These are phyloP conservation scores for Monosporascus sp. DNA, from an alignment of 2,329 filamentous ascomycete species.

Conservation along the genomic window DNA sequence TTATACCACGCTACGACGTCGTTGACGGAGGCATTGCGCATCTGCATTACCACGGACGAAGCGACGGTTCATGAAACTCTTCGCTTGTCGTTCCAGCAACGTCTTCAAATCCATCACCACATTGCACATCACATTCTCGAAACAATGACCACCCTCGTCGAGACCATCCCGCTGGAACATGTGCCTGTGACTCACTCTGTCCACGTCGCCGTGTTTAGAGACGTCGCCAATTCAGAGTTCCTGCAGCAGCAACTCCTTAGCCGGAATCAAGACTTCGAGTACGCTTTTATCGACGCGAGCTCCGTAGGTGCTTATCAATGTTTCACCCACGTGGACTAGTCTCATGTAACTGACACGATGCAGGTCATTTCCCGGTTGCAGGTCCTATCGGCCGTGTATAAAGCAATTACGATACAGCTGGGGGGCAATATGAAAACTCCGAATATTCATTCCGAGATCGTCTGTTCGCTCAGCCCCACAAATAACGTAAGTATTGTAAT, in stretches of 20 bases:
- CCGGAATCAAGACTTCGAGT: conserved; percentile 81
- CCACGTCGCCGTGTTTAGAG: conserved; percentile 68
- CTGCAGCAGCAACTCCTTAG: conserved; percentile 79
- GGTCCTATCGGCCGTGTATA: conserved; percentile 69
- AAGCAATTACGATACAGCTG: conserved; percentile 63
- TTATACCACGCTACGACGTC: too few relatives aligned
- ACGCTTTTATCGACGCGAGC: conserved; percentile 85
- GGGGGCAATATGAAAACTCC: conserved; percentile 64
- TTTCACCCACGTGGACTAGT: neutral
- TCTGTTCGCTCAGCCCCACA: conserved; percentile 72
- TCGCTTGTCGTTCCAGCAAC: neutral
- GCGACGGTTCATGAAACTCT: too few relatives aligned
- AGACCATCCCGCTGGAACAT: conserved; percentile 70
- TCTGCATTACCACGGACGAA: too few relatives aligned
- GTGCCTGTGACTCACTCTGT: conserved; percentile 62
- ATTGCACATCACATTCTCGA: neutral
- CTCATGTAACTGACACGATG: neutral
- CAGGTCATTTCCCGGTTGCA: conserved; percentile 69
- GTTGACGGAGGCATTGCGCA: too few relatives aligned
- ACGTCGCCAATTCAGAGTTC: conserved; percentile 72
- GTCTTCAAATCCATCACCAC: neutral
- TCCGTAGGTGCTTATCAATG: conserved; percentile 57
- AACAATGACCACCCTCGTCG: conserved; percentile 32
- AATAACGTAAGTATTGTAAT: conserved; percentile 60
- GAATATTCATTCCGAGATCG: conserved; percentile 86